Evolutionary conservation across 805 yeast genomes (phyloP), one percentile per base, ranked within the genome.

Genomic region (Torulaspora indica): DNA sequence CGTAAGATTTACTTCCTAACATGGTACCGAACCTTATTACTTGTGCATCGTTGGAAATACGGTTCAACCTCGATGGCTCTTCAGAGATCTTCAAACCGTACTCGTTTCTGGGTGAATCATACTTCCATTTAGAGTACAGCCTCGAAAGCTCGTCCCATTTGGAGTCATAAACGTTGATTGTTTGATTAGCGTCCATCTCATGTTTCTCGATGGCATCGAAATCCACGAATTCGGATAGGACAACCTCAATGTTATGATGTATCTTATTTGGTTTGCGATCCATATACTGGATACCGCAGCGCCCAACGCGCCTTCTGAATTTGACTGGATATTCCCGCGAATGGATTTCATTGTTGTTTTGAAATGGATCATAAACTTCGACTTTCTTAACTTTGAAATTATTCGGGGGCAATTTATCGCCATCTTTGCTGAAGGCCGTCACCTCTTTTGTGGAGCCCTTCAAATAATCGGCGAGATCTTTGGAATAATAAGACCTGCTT

Each of bases 1-100:
- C 96, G 59, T 85, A 85, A 0, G 96, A 82, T 63, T 90, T 91
- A 3, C 93, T 79, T 33, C 89, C 71, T 25, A 91, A 67, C 96
- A 89, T 89, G 5, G 95, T 79, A 7, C 96, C 96, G 66, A 90
- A 90, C 47, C 97, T 72, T 24, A 91, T 85, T 1, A 85, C 81
- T 65, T 90, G 97, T 1, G 96, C 89, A 40, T 82, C 91, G 42
- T 82, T 82, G 10, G 88, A 78, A 33, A 90, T 87, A 51, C 84
- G 83, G 59, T 90, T 90, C 55, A 90, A 72, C 43, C 77, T 75
- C 0, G 95, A 81, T 0, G 97, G 96, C 63, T 88, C 96, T 47
- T 77, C 74, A 47, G 81, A 73, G 44, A 86, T 72, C 28, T 83
- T 84, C 56, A 64, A 69, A 46, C 68, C 68, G 41, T 61, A 58